Evolutionary conservation across 2,329 filamentous ascomycete species (phyloP).

Genomic region (Pestalotiopsis sp.): DNA sequence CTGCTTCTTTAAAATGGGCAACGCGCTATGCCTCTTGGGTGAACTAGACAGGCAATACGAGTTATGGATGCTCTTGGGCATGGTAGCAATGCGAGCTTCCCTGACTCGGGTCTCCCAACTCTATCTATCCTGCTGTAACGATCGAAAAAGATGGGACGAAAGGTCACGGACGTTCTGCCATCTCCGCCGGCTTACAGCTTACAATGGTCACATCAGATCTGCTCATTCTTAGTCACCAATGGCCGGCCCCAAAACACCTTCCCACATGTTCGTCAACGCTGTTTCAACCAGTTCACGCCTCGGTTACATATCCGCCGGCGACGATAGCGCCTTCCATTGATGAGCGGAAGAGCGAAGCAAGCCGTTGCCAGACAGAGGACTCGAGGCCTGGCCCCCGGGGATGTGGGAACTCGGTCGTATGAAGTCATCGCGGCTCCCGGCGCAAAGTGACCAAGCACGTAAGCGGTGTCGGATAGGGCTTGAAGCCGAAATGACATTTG

Average conservation of each 20-base stretch:
- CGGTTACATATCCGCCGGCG: not conserved
- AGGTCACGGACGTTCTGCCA: not conserved
- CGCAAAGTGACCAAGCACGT: not conserved
- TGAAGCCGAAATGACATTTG: slow-evolving; percentile 9
- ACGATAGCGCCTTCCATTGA: not conserved
- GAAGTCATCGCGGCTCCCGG: slow-evolving; percentile 7
- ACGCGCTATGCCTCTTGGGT: not conserved
- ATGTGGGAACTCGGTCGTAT: not conserved
- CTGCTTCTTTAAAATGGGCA: not conserved
- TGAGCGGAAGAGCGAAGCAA: not conserved
- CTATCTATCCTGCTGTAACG: not conserved
- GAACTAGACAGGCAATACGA: not conserved
- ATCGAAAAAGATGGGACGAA: not conserved
- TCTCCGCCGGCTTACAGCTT: not conserved
- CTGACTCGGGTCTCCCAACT: not conserved
- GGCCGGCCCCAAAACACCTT: not conserved
- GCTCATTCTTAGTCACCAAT: not conserved
- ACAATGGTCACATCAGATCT: not conserved
- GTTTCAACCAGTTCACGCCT: not conserved
- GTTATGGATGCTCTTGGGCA: not conserved
- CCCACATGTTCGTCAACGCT: not conserved
- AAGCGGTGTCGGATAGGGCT: slow-evolving; percentile 1
- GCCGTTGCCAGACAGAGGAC: not conserved
- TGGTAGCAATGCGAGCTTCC: not conserved
- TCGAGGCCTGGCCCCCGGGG: not conserved